phyloP scores from a whole-genome alignment of 345 rosid species.

The Gossypium stocksii region DNA sequence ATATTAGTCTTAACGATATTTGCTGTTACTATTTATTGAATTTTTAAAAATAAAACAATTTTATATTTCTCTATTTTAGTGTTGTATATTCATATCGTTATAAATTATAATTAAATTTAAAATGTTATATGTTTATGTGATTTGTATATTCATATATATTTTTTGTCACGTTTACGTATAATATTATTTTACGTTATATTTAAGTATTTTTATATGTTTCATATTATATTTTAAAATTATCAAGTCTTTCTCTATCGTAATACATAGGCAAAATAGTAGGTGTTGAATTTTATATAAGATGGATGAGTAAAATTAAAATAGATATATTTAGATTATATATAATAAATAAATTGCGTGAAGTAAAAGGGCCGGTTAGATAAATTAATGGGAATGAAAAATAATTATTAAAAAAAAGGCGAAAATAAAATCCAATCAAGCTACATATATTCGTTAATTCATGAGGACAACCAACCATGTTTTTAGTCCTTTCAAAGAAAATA shows the following conservation, averaged over 20 bases:
- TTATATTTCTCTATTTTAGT: too few relatives aligned
- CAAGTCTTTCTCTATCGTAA: background rate
- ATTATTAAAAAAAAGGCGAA: background rate
- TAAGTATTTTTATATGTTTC: too few relatives aligned
- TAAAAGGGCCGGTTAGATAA: background rate
- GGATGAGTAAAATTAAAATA: background rate
- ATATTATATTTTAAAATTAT: too few relatives aligned
- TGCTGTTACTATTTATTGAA: too few relatives aligned
- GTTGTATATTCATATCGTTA: too few relatives aligned
- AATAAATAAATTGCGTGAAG: background rate
- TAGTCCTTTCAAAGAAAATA: background rate
- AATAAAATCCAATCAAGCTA: background rate
- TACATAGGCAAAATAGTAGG: background rate
- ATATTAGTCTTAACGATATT: background rate
- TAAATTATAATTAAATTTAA: background rate
- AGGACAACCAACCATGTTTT: background rate
- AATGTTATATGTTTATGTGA: too few relatives aligned
- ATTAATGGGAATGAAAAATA: background rate
- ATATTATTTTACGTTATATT: too few relatives aligned
- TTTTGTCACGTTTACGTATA: too few relatives aligned
- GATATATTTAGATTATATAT: background rate
- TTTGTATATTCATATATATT: too few relatives aligned
- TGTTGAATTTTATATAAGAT: background rate
- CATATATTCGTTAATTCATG: background rate
- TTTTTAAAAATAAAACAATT: too few relatives aligned